Evolutionary conservation across 1,139 yeast species (phyloP).

Genomic region (Pichia sp.): DNA sequence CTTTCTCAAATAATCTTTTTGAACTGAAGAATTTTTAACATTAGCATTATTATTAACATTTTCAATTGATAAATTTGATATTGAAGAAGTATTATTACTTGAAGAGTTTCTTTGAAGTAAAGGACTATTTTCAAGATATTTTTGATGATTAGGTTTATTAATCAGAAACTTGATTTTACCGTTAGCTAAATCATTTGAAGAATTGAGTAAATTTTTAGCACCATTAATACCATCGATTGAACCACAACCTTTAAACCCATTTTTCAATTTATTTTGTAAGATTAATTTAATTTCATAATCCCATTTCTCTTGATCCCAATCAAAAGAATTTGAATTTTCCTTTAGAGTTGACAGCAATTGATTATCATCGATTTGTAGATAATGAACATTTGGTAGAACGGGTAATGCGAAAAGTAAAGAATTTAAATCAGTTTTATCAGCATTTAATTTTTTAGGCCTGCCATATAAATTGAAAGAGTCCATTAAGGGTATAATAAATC

Average conservation of each 20-base stretch:
- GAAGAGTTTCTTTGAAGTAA: conserved; percentile 7
- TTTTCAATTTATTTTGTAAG: conserved; percentile 53
- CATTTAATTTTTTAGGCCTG: conserved; percentile 80
- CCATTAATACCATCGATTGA: conserved; percentile 55
- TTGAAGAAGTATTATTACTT: too few relatives aligned
- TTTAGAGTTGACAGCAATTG: too few relatives aligned
- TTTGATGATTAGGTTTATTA: conserved; percentile 11
- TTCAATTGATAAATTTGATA: too few relatives aligned
- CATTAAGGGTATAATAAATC: conserved; percentile 77
- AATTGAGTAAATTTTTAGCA: conserved; percentile 42
- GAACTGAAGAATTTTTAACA: too few relatives aligned
- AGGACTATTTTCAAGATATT: conserved; percentile 11
- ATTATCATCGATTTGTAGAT: conserved; percentile 55
- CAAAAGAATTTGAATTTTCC: conserved; percentile 29
- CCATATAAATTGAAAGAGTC: conserved; percentile 89
- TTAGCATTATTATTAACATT: too few relatives aligned
- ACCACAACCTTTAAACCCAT: conserved; percentile 85
- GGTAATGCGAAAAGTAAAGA: conserved; percentile 89
- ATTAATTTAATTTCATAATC: conserved; percentile 52
- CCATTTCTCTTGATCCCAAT: conserved; percentile 74
- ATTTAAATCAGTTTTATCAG: conserved; percentile 72
- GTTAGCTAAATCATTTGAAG: conserved; percentile 23
- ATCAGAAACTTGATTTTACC: conserved; percentile 13
- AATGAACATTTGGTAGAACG: conserved; percentile 80
- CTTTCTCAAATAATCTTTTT: too few relatives aligned